Base-by-base conservation (phyloP, 352 stramenopile species). In the Phytophthora pini region DNA sequence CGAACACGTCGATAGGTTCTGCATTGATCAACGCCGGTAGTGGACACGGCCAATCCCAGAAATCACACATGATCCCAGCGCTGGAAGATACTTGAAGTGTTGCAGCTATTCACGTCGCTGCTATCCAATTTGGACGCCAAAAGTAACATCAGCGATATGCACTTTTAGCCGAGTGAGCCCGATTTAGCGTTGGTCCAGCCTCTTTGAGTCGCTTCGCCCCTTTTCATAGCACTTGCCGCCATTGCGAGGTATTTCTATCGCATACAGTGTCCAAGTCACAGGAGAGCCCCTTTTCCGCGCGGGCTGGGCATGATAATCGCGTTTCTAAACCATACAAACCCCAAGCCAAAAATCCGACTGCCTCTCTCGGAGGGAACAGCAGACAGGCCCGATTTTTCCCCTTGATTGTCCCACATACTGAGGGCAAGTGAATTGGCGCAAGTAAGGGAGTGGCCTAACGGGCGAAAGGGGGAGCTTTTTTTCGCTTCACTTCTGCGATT, bases 391-490 rank as follows among this genome's bases (percentile, higher is more conserved):
- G 40, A 41, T 48, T 58, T 69, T 62, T 49, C 53, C 9, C 32
- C 44, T 56, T 46, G 50, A 66, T 66, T 62, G 10, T 13, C 12
- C 10, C 26, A 2, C 50, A 67, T 66, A 67, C 43, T 49, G 44
- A 50, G 49, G 4, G 3, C 54, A 57, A 63, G 61, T 54, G 47
- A 36, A 12, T 27, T 46, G 26, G 20, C 50, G 52, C 59, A 41
- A 70, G 65, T 70, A 65, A 61, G 61, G 60, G 43, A 53, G 53
- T 65, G 53, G 48, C 34, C 27, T 17, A 58, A 44, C 22, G 51
- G 26, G 39, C 48, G 43, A 57, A 71, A 44, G 52, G 56, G 65
- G 59, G 53, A 72, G 65, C 51, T 64, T 64, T 72, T 72, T 72
- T 65, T 60, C 58, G 39, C 53, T 61, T 66, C 51, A 20, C 67